Base-by-base conservation (phyloP, 2,329 filamentous ascomycete genomes). In the Aspergillus alliaceus region DNA sequence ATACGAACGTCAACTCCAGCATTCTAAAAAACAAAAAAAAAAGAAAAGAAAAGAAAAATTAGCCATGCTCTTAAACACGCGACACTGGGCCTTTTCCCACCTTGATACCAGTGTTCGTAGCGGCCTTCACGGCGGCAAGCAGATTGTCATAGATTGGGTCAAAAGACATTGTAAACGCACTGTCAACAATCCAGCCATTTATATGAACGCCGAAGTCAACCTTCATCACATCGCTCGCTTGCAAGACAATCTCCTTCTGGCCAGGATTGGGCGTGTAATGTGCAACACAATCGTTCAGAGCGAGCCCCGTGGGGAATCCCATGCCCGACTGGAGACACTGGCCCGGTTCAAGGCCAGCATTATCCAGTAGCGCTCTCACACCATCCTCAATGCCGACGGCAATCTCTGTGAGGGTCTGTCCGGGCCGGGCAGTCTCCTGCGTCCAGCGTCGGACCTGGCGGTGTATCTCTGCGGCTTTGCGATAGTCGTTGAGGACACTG, bases 181-280 rank as follows among this genome's bases (percentile, higher is more conserved):
- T 89, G 77, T 92, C 89, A 55, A 91, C 88, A 66, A 91, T 92
- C 61, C 85, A 82, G 6, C 89, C 89, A 67, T 88, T 89, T 66
- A 91, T 81, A 71, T 92, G 89, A 25, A 91, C 89, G 52, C 89
- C 89, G 65, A 91, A 89, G 67, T 92, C 89, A 7, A 91, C 86
- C 75, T 90, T 91, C 82, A 92, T 83, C 44, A 93, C 89, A 68
- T 51, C 34, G 9, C 24, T 39, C 3, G 20, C 20, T 29, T 51
- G 49, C 31, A 51, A 32, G 27, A 51, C 22, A 22, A 44, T 44
- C 0, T 47, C 90, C 72, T 86, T 88, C 69, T 82, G 77, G 1
- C 82, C 80, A 2, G 82, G 77, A 64, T 83, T 84, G 7, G 82
- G 82, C 1, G 80, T 83, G 64, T 77, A 84, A 67, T 84, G 82